phyloP scores from a whole-genome alignment of 345 rosid species.

The Durio zibethinus region DNA sequence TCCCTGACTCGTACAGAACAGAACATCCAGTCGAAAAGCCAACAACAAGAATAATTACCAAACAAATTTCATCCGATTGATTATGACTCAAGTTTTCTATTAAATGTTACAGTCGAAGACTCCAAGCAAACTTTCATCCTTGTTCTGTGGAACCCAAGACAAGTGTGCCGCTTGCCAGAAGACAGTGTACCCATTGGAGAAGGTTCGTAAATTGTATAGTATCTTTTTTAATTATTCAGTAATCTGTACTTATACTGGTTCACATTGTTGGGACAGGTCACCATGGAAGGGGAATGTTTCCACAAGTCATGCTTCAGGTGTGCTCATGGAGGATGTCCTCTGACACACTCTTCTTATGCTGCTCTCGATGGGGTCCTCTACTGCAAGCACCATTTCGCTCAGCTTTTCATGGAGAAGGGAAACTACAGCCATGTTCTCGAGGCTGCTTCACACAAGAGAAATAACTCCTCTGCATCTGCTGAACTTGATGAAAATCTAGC shows the following conservation, averaged over 20 bases:
- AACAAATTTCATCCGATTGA: no score
- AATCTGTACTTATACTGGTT: background rate
- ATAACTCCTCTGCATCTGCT: slow-evolving; percentile 38
- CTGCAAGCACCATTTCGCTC: slow-evolving; percentile 95
- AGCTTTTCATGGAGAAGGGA: slow-evolving; percentile 94
- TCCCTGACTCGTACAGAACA: no score
- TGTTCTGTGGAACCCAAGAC: slow-evolving; percentile 93
- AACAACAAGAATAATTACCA: no score
- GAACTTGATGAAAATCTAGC: slow-evolving; percentile 41
- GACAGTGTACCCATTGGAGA: slow-evolving; percentile 91
- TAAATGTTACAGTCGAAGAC: slow-evolving; percentile 49
- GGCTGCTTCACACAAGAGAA: slow-evolving; percentile 60
- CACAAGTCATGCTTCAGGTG: slow-evolving; percentile 97
- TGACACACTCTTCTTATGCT: slow-evolving; percentile 94
- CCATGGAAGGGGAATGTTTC: slow-evolving; percentile 87
- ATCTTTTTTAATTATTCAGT: background rate
- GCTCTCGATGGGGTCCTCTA: slow-evolving; percentile 82
- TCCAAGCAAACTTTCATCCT: slow-evolving; percentile 78
- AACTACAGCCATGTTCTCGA: slow-evolving; percentile 79
- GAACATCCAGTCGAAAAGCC: no score
- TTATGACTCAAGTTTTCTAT: background rate
- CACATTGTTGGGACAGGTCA: slow-evolving; percentile 38
- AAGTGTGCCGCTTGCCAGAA: slow-evolving; percentile 86
- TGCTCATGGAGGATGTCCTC: slow-evolving; percentile 85
- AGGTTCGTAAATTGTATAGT: slow-evolving; percentile 43